A percentile compares a stretch with the other conserved stretches of the same genome.
Conservation (phyloP, 2,329 filamentous ascomycete genomes). For the Xylariales sp. region DNA sequence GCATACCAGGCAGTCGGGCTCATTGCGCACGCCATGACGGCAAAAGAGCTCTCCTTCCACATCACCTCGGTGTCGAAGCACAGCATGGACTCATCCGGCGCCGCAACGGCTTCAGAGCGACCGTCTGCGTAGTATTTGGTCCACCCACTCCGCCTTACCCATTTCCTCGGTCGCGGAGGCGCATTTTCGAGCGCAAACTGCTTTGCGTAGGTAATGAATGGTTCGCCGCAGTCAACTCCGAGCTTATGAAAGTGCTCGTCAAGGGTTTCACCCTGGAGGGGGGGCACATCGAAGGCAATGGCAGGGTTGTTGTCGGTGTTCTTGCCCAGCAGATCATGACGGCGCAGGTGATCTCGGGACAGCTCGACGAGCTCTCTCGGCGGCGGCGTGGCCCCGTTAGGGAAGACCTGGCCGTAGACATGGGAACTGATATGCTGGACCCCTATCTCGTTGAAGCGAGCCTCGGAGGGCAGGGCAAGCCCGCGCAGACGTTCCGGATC, state of each 20-base stretch:
- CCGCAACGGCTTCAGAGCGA: constrained; percentile 62
- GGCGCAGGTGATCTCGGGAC: constrained; percentile 73
- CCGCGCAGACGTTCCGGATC: constrained; percentile 15
- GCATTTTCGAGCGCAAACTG: constrained; percentile 62
- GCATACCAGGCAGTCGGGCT: constrained; percentile 92
- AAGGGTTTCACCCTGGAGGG: constrained; percentile 71
- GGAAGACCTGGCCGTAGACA: constrained; percentile 81
- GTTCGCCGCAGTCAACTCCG: constrained; percentile 81
- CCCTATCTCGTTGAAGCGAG: constrained; percentile 86
- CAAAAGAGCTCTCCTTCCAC: constrained; percentile 89
- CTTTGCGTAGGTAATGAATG: constrained; percentile 72
- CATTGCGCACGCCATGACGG: constrained; percentile 94
- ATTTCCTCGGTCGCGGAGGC: constrained; percentile 60
- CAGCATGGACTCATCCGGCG: constrained; percentile 75
- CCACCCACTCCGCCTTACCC: constrained; percentile 82
- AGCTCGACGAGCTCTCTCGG: constrained; percentile 72
- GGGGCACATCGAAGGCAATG: constrained; percentile 81
- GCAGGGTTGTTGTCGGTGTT: constrained; percentile 73
- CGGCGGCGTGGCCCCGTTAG: constrained; percentile 47
- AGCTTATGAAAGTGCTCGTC: constrained; percentile 94
- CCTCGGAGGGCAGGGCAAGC: constrained; percentile 41
- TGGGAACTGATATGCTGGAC: constrained; percentile 88
- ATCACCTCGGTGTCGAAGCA: constrained; percentile 97
- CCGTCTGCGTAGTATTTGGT: constrained; percentile 84
- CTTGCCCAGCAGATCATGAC: constrained; percentile 87